Evolutionary conservation across 225 moss, liverwort and hornwort species (phyloP), one percentile per base, ranked within the genome.

Genomic region (Climacium dendroides): DNA sequence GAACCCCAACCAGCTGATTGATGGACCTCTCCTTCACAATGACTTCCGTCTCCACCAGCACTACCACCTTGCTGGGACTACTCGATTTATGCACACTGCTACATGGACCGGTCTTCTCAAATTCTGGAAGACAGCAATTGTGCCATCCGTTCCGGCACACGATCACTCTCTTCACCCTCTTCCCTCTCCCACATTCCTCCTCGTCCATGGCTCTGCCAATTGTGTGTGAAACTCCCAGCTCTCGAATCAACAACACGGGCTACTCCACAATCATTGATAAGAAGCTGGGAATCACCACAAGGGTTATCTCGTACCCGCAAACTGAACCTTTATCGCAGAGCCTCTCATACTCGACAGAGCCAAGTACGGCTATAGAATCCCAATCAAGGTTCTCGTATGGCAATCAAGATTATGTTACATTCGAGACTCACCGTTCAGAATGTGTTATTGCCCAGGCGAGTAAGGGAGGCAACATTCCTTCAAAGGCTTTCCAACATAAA

Each of bases 71-170:
- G 86, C 55, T 73, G 61, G 83, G 89, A 80, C 74, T 83, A 86
- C 58, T 88, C 58, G 69, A 82, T 72, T 87, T 90, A 7, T 64
- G 88, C 6, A 57, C 39, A 69, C 53, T 71, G 58, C 75, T 13
- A 63, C 91, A 91, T 2, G 54, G 54, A 58, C 86, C 89, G 29
- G 53, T 84, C 84, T 86, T 93, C 78, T 93, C 89, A 82, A 92
- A 93, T 82, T 92, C 92, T 2, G 94, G 88, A 32, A 92, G 88
- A 74, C 94, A 94, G 85, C 94, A 94, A 86, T 94, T 92, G 73
- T 92, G 94, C 94, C 94, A 94, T 20, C 94, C 94, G 37, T 94
- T 94, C 66, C 91, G 90, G 63, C 94, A 94, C 52, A 92, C 94
- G 80, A 92, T 94, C 87, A 94, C 94, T 73, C 94, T 63, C 89